phyloP scores from a whole-genome alignment of 805 yeast genomes.

The Sugiyamaella boreocaroliniensis region DNA sequence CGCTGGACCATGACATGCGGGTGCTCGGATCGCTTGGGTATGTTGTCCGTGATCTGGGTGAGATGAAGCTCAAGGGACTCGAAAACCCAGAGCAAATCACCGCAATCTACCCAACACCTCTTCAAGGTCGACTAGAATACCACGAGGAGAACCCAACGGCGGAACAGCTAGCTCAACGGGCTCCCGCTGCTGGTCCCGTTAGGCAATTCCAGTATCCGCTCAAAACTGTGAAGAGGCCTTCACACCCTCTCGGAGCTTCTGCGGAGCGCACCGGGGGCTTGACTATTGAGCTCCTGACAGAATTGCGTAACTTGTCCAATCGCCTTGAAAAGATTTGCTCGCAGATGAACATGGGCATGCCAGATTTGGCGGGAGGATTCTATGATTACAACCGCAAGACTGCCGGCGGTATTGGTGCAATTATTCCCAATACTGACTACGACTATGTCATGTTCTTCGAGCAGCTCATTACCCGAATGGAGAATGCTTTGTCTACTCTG shows the following conservation, averaged over 20 bases:
- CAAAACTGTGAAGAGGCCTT: not conserved
- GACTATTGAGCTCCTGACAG: slow-evolving; percentile 14
- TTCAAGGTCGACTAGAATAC: slow-evolving; percentile 11
- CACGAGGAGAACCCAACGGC: slow-evolving; percentile 14
- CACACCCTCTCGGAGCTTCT: slow-evolving; percentile 2
- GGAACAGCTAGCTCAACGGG: slow-evolving; percentile 14
- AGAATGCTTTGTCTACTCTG: slow-evolving; percentile 26
- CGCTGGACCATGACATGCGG: slow-evolving; percentile 58
- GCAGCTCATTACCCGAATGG: slow-evolving; percentile 28
- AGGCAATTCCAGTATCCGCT: not conserved
- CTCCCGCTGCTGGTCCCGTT: not conserved
- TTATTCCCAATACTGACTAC: slow-evolving; percentile 22
- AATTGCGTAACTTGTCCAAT: slow-evolving; percentile 16
- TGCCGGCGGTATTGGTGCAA: slow-evolving; percentile 9
- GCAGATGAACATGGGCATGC: slow-evolving; percentile 11
- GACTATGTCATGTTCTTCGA: slow-evolving; percentile 24
- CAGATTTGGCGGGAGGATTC: slow-evolving; percentile 7
- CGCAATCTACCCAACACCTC: slow-evolving; percentile 57
- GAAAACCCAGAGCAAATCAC: slow-evolving; percentile 89
- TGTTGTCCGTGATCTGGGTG: slow-evolving; percentile 65
- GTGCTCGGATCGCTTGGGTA: slow-evolving; percentile 66
- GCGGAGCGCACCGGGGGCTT: slow-evolving; percentile 13
- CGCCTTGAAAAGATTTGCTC: slow-evolving; percentile 24
- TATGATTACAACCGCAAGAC: slow-evolving; percentile 14
- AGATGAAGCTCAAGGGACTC: slow-evolving; percentile 83